Base-by-base conservation (phyloP, 805 yeast species). In the Saccharomycopsis selenospora region DNA sequence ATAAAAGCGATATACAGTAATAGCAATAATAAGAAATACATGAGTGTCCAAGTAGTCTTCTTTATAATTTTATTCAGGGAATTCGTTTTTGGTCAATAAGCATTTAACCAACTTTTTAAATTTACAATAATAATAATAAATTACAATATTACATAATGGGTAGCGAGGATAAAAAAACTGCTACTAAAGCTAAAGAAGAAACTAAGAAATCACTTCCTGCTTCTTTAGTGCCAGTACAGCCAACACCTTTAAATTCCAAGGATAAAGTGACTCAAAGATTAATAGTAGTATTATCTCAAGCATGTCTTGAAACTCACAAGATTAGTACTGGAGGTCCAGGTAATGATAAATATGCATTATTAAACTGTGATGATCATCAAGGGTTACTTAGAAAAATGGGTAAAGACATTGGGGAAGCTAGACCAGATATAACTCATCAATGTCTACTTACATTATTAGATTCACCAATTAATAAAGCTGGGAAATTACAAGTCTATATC, bases 401-500 rank as follows among this genome's bases (percentile, higher is more conserved):
- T 46, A 79, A 98, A 63, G 98, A 93, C 62, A 91, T 93, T 55
- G 87, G 95, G 43, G 99, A 93, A 63, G 98, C 97, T 5, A 80
- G 99, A 66, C 99, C 99, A n/a, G 99, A 93, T 66, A 93, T 93
- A 60, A 93, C 99, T 40, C 99, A 93, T 64, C 99, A 91, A 68
- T 93, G 99, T 73, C 77, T 93, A 38, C 73, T 93, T 66, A 91
- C 99, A 3, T 72, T 93, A 55, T 73, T 93, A 59, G 99, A 93
- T 66, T 87, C 96, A n/a, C 99, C 99, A 40, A 85, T 93, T 60
- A 93, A 93, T 71, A 93, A 93, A 67, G 98, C 97, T 4, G 99
- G 99, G 6, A 87, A 80, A 66, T 75, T 93, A 57, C 99, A 93
- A 67, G 99, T 93, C 11, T 93, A 91, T 67, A 89, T 93, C 51